These are phyloP conservation scores for Hericium rajendrae DNA, from an alignment of 768 basidiomycete species.

Conservation along the genomic window DNA sequence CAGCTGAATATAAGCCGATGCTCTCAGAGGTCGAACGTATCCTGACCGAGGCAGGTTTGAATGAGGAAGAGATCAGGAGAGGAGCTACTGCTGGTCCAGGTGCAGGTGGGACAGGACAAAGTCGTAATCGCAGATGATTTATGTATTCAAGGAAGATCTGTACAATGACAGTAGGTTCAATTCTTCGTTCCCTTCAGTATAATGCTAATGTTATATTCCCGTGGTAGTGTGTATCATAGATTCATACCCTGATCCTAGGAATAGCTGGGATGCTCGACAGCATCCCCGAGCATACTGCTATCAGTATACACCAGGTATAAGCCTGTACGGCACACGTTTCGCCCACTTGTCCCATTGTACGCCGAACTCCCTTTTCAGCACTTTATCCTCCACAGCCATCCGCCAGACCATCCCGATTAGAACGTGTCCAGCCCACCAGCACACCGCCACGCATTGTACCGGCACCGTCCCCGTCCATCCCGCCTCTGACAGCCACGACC, in stretches of 20 bases:
- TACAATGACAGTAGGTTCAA: too few species aligned
- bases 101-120: slow-evolving; percentile 30
- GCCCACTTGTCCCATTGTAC: slow-evolving; percentile 1
- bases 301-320: not conserved
- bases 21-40: slow-evolving; percentile 78
- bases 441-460: not conserved
- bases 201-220: too few species aligned
- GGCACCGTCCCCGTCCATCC: slow-evolving; percentile 2
- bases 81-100: slow-evolving; percentile 35
- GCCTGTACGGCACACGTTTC: not conserved
- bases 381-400: not conserved
- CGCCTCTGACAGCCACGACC: slow-evolving; percentile 8
- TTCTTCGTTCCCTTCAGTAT: too few species aligned
- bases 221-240: too few species aligned
- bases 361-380: slow-evolving; percentile 1
- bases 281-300: too few species aligned
- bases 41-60: slow-evolving; percentile 72
- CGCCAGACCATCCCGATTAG: not conserved
- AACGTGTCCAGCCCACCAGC: not conserved
- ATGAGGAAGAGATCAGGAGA: slow-evolving; percentile 69
- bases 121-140: slow-evolving; percentile 36
- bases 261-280: too few species aligned
- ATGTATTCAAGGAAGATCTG: too few species aligned
- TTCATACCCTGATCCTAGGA: too few species aligned
- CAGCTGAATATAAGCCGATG: slow-evolving; percentile 75